phyloP scores from a whole-genome alignment of 2,329 filamentous ascomycete species.

The Fusarium pseudonygamai region DNA sequence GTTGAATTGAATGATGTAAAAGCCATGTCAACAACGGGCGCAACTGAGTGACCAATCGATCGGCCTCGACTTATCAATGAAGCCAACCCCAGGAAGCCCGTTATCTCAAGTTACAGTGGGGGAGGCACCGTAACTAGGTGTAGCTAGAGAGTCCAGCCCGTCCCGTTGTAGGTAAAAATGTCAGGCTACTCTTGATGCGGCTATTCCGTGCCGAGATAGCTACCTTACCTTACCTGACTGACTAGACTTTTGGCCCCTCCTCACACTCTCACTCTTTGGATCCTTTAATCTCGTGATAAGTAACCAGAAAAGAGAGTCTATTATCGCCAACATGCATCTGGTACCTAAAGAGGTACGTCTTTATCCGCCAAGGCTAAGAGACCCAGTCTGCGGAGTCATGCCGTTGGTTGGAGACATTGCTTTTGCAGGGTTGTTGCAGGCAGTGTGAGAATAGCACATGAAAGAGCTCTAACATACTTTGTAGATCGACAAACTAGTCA shows the following conservation, averaged over 20 bases:
- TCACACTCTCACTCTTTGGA: neutral
- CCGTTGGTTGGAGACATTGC: conserved; percentile 15
- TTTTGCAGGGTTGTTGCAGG: conserved; percentile 33
- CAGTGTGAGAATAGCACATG: neutral
- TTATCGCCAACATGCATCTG: conserved; percentile 54
- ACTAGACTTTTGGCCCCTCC: conserved; percentile 3
- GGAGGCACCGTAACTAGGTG: conserved; percentile 1
- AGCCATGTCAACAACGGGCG: conserved; percentile 13
- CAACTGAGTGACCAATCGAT: conserved; percentile 20
- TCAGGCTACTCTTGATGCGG: conserved; percentile 27
- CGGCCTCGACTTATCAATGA: conserved; percentile 17
- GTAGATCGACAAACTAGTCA: conserved; percentile 94
- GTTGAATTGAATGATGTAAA: conserved; percentile 17
- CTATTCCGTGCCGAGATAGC: conserved; percentile 24
- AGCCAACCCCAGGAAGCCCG: conserved; percentile 9
- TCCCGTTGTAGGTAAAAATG: conserved; percentile 15
- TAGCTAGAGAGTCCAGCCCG: conserved; percentile 1
- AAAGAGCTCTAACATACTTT: conserved; percentile 18
- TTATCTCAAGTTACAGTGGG: conserved; percentile 26
- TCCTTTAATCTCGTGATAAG: neutral
- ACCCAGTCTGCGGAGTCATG: conserved; percentile 17
- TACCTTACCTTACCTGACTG: neutral
- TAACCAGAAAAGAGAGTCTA: neutral
- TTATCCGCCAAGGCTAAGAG: conserved; percentile 12
- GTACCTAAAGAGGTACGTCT: conserved; percentile 58